These are phyloP conservation scores for Trichaptum fuscoviolaceum DNA, from an alignment of 768 basidiomycete genomes.

Conservation along the genomic window DNA sequence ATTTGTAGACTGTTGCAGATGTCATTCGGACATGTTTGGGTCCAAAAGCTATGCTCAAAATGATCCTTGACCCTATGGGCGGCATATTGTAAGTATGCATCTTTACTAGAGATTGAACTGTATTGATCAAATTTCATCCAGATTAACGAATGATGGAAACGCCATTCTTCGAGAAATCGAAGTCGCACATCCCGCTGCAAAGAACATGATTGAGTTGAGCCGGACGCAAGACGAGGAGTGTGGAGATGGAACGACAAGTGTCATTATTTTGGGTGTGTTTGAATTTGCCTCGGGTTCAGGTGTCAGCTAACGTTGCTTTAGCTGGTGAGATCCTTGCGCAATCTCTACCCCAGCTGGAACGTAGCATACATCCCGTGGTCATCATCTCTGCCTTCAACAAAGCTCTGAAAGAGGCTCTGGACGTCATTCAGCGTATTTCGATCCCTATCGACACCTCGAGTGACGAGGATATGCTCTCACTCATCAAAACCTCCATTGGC, in stretches of 20 bases:
- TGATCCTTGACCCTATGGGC: conserved; percentile 99
- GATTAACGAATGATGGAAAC: conserved; percentile 98
- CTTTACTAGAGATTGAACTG: not conserved
- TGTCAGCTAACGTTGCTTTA: conserved; percentile 19
- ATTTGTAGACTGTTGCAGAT: conserved; percentile 84
- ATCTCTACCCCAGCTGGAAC: conserved; percentile 86
- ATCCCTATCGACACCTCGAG: conserved; percentile 82
- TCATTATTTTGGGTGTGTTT: conserved; percentile 86
- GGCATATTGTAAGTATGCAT: conserved; percentile 75
- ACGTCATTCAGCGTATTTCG: conserved; percentile 83
- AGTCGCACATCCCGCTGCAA: conserved; percentile 97
- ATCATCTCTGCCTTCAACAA: conserved; percentile 99
- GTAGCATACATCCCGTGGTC: conserved; percentile 97
- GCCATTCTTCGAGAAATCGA: conserved; percentile 98
- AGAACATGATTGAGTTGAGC: conserved; percentile 99
- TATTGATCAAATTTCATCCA: conserved; percentile 24
- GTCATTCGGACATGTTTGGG: conserved; percentile 97
- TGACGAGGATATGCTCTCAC: conserved; percentile 88
- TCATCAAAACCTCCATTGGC: conserved; percentile 98
- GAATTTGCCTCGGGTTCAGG: not conserved
- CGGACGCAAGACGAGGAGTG: conserved; percentile 99
- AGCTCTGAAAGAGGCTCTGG: conserved; percentile 87
- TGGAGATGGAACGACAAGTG: conserved; percentile 96
- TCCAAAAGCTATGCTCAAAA: conserved; percentile 98
- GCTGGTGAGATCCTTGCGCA: conserved; percentile 98